phyloP scores from a whole-genome alignment of 164 flowering plant species.

The Protea cynaroides region DNA sequence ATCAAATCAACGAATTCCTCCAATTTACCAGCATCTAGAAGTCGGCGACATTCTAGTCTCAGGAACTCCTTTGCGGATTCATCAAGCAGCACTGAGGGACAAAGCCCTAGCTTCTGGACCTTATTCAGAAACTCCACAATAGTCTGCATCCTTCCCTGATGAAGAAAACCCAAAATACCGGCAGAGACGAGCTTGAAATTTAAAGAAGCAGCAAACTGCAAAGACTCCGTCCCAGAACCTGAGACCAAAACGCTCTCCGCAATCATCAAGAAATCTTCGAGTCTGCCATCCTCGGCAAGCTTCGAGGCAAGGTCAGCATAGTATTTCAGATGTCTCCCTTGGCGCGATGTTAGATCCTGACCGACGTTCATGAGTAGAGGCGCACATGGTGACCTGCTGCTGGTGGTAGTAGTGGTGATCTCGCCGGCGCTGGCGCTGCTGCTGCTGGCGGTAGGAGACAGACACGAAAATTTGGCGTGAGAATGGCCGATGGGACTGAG shows the following conservation, averaged over 20 bases:
- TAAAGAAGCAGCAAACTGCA: conserved; percentile 26
- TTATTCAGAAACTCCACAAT: conserved; percentile 34
- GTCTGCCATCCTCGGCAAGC: conserved; percentile 50
- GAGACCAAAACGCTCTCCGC: conserved; percentile 41
- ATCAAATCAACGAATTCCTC: conserved; percentile 43
- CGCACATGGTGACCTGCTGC: background rate
- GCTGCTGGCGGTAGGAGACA: background rate
- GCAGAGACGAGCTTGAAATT: conserved; percentile 24
- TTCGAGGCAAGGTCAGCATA: conserved; percentile 54
- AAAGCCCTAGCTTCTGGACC: conserved; percentile 41
- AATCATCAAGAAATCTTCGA: conserved; percentile 45
- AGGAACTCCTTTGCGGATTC: conserved; percentile 29
- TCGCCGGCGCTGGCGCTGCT: no score
- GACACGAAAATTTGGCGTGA: conserved; percentile 5
- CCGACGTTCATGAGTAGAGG: conserved; percentile 12
- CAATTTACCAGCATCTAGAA: conserved; percentile 32
- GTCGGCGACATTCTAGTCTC: conserved; percentile 32
- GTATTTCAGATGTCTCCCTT: conserved; percentile 22
- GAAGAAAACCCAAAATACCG: conserved; percentile 34
- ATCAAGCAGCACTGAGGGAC: conserved; percentile 38
- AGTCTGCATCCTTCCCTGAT: conserved; percentile 27
- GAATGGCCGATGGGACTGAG: background rate
- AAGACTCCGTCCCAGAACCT: conserved; percentile 21
- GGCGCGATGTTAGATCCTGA: conserved; percentile 3
- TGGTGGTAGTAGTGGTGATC: no score